Percentiles rank a stretch among this genome's conserved stretches.
phyloP scores from a whole-genome alignment of 108 stramenopile species.

The Craspedostauros australis region DNA sequence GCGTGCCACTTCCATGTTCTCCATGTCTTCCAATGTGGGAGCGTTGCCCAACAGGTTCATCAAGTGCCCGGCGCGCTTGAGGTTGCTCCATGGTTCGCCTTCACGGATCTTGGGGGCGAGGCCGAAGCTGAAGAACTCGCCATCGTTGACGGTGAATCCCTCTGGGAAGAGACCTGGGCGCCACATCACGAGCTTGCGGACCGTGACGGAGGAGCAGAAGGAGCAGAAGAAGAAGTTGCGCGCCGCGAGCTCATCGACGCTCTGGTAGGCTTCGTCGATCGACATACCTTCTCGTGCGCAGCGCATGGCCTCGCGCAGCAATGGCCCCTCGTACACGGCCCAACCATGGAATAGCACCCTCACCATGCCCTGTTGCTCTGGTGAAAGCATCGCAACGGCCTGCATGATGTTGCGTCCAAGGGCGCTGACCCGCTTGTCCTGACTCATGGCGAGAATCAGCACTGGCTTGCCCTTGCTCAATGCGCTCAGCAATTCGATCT shows the following conservation, averaged over 20 bases:
- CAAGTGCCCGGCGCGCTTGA: slow-evolving; percentile 3
- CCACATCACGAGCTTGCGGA: slow-evolving; percentile 14
- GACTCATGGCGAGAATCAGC: slow-evolving; percentile 7
- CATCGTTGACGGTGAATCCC: slow-evolving; percentile 10
- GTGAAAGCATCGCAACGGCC: slow-evolving; percentile 19
- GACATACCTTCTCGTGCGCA: slow-evolving; percentile 10
- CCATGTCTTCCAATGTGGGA: slow-evolving; percentile 5
- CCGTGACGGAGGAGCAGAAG: slow-evolving; percentile 4
- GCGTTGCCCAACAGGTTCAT: slow-evolving; percentile 1
- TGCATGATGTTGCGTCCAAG: slow-evolving; percentile 17
- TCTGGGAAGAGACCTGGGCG: slow-evolving; percentile 24
- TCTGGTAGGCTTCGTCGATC: slow-evolving; percentile 13
- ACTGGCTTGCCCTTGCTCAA: slow-evolving; percentile 20
- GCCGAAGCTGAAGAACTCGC: slow-evolving; percentile 4
- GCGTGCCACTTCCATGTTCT: slow-evolving; percentile 8
- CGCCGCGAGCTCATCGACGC: slow-evolving; percentile 1
- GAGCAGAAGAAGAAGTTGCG: slow-evolving; percentile 5
- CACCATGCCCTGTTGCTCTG: slow-evolving; percentile 14
- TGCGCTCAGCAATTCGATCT: slow-evolving; percentile 25
- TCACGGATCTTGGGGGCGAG: slow-evolving; percentile 6
- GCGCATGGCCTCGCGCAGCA: slow-evolving; percentile 14
- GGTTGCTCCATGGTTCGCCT: not conserved
- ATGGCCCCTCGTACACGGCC: slow-evolving; percentile 13
- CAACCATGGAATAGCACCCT: slow-evolving; percentile 29
- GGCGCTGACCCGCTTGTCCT: slow-evolving; percentile 24